Conservation (phyloP, 2,329 filamentous ascomycete genomes). For the Drechslerella coelobrocha region DNA sequence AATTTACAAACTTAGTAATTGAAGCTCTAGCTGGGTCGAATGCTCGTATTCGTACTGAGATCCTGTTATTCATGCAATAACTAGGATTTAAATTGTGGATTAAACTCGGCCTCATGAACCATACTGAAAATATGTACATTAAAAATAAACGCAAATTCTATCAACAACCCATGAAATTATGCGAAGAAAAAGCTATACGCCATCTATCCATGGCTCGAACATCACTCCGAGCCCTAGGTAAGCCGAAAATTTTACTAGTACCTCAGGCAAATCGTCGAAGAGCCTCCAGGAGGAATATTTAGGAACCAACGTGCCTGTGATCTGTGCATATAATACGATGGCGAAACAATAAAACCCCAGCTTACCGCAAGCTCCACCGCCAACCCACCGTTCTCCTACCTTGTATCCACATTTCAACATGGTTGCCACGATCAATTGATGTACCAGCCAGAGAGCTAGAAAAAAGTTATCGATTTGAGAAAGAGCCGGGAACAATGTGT, state of each 20-base stretch:
- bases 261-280: constrained; percentile 1
- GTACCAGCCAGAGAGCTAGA: background rate
- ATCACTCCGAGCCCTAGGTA: constrained; percentile 2
- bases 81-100: background rate
- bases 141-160: background rate
- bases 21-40: background rate
- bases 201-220: background rate
- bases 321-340: background rate
- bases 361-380: background rate
- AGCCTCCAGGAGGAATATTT: background rate
- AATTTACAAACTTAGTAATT: background rate
- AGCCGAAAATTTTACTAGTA: constrained; percentile 2
- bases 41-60: background rate
- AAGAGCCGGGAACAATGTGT: too few species aligned
- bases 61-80: background rate
- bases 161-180: background rate
- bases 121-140: background rate
- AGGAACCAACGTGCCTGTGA: background rate
- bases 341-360: constrained; percentile 2
- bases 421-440: background rate
- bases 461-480: too few species aligned
- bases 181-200: background rate
- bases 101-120: background rate
- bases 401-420: background rate
- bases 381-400: background rate